Conservation (phyloP, 192 early-diverging fungal species). For the Linnemannia schmuckeri region DNA sequence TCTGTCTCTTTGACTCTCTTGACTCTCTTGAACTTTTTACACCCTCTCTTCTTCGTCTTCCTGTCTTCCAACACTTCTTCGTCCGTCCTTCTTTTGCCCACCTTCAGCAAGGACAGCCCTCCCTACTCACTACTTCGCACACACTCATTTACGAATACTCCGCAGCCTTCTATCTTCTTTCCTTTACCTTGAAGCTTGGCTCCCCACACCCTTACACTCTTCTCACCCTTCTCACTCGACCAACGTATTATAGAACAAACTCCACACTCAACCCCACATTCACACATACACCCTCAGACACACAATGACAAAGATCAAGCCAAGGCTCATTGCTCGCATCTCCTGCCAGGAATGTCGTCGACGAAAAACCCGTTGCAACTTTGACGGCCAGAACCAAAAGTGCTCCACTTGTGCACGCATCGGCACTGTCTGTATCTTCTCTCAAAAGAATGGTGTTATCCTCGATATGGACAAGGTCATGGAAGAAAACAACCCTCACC, state of each 20-base stretch:
- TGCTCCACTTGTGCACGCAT: slow-evolving; percentile 52
- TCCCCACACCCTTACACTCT: background rate
- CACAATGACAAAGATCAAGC: slow-evolving; percentile 56
- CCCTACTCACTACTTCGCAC: no score
- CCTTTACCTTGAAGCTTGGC: background rate
- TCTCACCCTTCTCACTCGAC: no score
- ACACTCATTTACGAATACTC: no score
- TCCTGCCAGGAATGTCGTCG: slow-evolving; percentile 54
- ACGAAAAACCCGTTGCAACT: slow-evolving; percentile 56
- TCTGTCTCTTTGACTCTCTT: background rate
- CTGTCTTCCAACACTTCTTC: background rate
- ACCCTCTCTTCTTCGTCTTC: slow-evolving; percentile 1
- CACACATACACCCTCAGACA: background rate
- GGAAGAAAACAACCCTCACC: slow-evolving; percentile 56
- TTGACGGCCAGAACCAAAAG: slow-evolving; percentile 52
- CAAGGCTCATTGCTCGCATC: slow-evolving; percentile 54
- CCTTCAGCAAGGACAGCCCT: no score
- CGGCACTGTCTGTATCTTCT: slow-evolving; percentile 51
- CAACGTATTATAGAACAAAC: background rate
- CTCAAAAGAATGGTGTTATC: slow-evolving; percentile 55
- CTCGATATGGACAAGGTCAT: slow-evolving; percentile 58
- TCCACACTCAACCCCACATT: background rate
- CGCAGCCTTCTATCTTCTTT: background rate
- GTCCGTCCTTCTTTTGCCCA: no score
- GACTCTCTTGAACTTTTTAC: background rate